Evolutionary conservation across 2,329 filamentous ascomycete species (phyloP), one percentile per base, ranked within the genome.

Genomic region (Pseudocercospora cruenta): DNA sequence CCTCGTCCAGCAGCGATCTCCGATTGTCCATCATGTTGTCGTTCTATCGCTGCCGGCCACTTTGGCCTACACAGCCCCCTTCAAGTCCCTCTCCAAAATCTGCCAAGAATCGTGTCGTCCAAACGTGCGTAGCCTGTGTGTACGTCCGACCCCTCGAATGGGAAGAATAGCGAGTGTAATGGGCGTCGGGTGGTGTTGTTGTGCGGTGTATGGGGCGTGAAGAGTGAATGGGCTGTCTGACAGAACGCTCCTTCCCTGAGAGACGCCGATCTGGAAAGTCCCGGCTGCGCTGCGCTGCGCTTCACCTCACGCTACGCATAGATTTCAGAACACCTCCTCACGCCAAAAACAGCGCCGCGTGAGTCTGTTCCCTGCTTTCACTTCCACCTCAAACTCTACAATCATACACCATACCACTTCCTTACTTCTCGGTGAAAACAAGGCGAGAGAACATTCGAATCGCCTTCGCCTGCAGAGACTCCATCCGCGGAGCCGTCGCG

Each of bases 1-100:
- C 68, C 63, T 66, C 74, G 66, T 75, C 71, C 63, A 73, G 67
- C 65, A 74, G 63, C 54, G 73, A 75, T 43, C 63, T 64, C 60
- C 71, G 69, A 19, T 68, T 58, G 51, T 71, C 70, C 72, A 72
- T 72, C 65, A 64, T 70, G 64, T 45, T 64, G 60, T 54, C 36
- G 62, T 60, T 24, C 33, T 60, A 22, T 45, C 22, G 58, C 26
- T 62, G 64, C 65, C 62, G 66, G 66, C 68, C 69, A 51, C 53
- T 58, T 62, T 68, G 67, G 67, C 65, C 54, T 65, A 57, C 67
- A 65, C 68, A 65, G 69, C 69, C 68, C 68, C 69, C 69, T 67
- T 66, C 36, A 51, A 49, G 26, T 53, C 21, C 22, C 53, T 43
- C 64, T 19, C 67, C 62, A 67, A 66, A 69, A 69, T 31, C 31